A percentile compares a stretch with the other conserved stretches of the same genome.
These are phyloP conservation scores for Serendipita vermifera DNA, from an alignment of 768 basidiomycete genomes.

Conservation along the genomic window DNA sequence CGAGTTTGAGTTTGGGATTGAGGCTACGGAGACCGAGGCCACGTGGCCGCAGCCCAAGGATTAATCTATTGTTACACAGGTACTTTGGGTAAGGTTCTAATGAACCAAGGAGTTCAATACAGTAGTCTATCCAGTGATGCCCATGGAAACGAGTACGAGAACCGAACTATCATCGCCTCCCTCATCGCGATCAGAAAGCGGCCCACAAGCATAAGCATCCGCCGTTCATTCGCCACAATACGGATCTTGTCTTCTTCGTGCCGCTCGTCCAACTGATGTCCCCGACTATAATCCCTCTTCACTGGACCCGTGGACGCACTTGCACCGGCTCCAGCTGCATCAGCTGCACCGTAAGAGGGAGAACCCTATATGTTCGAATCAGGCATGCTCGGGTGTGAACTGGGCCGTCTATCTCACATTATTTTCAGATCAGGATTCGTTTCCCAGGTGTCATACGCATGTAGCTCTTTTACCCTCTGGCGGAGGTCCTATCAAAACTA, in stretches of 20 bases:
- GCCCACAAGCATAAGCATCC: neutral
- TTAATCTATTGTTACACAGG: no score
- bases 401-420: neutral
- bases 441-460: neutral
- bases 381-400: neutral
- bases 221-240: neutral
- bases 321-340: neutral
- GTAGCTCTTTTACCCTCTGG: neutral
- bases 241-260: neutral
- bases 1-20: no score
- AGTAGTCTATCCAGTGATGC: no score
- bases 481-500: no score
- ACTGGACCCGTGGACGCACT: no score
- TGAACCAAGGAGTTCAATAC: no score
- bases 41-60: no score
- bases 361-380: neutral
- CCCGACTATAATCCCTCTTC: neutral
- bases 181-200: no score
- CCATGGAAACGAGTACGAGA: no score
- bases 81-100: no score
- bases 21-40: no score
- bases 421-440: neutral
- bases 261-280: neutral
- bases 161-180: no score
- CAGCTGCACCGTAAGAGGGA: neutral